A percentile compares a stretch with the other conserved stretches of the same genome.
These are phyloP conservation scores for Talaromyces sp. DNA, from an alignment of 2,329 filamentous ascomycete species.

Conservation along the genomic window DNA sequence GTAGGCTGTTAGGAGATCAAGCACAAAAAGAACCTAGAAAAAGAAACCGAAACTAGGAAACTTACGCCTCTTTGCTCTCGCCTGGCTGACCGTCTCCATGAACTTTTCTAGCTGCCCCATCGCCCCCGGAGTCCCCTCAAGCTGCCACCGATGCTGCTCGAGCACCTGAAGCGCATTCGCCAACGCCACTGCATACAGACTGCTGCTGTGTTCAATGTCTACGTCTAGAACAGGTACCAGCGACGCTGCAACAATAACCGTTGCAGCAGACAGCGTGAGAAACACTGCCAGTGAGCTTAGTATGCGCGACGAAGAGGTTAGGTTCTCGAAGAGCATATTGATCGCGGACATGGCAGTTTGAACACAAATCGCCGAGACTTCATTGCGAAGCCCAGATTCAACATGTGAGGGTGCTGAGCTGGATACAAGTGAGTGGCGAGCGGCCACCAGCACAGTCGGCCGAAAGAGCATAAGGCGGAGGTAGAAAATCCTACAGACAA, in stretches of 20 bases:
- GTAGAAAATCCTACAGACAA: not conserved
- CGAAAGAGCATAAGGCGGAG: not conserved
- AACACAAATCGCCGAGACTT: not conserved
- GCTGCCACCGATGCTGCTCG: not conserved
- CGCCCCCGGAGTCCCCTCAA: not conserved
- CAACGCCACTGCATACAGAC: not conserved
- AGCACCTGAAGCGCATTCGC: not conserved
- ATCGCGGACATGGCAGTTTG: not conserved
- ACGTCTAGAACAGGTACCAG: not conserved
- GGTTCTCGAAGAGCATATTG: not conserved
- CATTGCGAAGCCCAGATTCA: not conserved
- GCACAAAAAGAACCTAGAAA: too few relatives aligned
- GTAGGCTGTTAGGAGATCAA: not conserved
- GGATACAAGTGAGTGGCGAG: not conserved
- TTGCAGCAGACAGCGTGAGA: not conserved
- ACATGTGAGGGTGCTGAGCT: not conserved
- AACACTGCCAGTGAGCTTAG: not conserved
- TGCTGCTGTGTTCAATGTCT: not conserved
- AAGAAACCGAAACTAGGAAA: too few relatives aligned
- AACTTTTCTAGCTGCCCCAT: constrained; percentile 1
- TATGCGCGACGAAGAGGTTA: not conserved
- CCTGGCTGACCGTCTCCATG: not conserved
- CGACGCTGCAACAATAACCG: not conserved
- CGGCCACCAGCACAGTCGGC: not conserved
- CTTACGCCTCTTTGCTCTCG: not conserved